Conservation (phyloP, 306 rosid species). For the Heteromeles arbutifolia region DNA sequence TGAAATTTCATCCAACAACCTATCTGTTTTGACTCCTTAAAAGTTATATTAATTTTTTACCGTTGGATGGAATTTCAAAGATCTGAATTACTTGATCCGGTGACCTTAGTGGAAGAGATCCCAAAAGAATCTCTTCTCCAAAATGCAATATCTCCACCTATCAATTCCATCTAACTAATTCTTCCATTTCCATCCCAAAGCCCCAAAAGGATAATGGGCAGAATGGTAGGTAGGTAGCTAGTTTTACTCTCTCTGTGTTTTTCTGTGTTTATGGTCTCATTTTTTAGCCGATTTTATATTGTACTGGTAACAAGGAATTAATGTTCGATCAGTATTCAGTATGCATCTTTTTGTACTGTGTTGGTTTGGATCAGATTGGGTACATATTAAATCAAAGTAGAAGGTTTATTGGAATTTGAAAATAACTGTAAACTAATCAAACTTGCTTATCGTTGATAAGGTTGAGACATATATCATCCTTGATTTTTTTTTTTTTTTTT, state of each 20-base stretch:
- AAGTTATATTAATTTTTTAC: too few species aligned
- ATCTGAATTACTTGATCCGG: rapidly evolving
- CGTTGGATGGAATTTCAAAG: too few species aligned
- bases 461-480: background rate
- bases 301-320: background rate
- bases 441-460: background rate
- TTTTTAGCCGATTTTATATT: background rate
- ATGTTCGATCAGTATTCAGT: background rate
- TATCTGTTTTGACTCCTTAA: too few species aligned
- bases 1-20: too few species aligned
- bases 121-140: too few species aligned
- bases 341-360: background rate
- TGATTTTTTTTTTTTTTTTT: background rate
- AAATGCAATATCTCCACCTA: background rate
- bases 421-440: background rate
- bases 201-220: background rate
- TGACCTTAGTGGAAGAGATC: too few species aligned
- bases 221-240: background rate
- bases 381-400: background rate
- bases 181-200: background rate
- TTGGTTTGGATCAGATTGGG: background rate
- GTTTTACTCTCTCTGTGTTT: background rate
- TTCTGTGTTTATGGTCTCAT: background rate
- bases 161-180: slow-evolving; percentile 11
- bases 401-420: background rate